Evolutionary conservation across 306 rosid species (phyloP).

Genomic region (Acacia confusa): DNA sequence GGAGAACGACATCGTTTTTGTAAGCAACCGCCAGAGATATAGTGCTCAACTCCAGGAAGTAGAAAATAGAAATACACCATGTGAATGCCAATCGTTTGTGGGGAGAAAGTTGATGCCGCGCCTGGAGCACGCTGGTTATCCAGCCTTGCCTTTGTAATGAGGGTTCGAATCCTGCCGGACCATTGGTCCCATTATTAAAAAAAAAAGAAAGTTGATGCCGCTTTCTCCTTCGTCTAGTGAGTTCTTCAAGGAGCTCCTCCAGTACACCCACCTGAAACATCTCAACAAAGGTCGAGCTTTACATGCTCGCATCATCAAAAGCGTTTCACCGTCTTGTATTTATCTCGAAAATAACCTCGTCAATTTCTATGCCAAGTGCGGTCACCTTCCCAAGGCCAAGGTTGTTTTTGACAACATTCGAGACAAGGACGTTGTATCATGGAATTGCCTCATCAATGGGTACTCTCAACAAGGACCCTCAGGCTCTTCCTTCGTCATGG

Average conservation of each 20-base stretch:
- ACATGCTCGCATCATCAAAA: slow-evolving; percentile 60
- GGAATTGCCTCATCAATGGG: slow-evolving; percentile 82
- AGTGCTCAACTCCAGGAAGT: neutral
- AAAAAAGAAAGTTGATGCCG: slow-evolving; percentile 41
- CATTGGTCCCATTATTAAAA: too few species aligned
- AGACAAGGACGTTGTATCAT: slow-evolving; percentile 63
- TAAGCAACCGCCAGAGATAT: too few species aligned
- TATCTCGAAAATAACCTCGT: slow-evolving; percentile 59
- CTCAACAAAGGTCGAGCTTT: slow-evolving; percentile 44
- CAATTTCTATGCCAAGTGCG: slow-evolving; percentile 64
- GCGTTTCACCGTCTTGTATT: slow-evolving; percentile 29
- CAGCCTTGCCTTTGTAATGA: too few species aligned
- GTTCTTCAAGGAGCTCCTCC: slow-evolving; percentile 34
- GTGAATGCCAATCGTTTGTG: neutral
- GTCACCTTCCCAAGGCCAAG: slow-evolving; percentile 44
- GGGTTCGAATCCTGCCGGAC: too few species aligned
- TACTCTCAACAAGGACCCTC: slow-evolving; percentile 51
- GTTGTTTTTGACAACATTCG: slow-evolving; percentile 44
- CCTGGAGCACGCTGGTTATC: too few species aligned
- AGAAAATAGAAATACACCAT: too few species aligned
- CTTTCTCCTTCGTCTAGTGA: slow-evolving; percentile 33
- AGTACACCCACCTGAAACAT: slow-evolving; percentile 43
- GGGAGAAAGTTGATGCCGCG: slow-evolving; percentile 39
- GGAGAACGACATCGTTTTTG: too few species aligned
- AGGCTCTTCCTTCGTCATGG: slow-evolving; percentile 37